Conservation (phyloP, 768 basidiomycete genomes). For the Infundibulicybe gibba region DNA sequence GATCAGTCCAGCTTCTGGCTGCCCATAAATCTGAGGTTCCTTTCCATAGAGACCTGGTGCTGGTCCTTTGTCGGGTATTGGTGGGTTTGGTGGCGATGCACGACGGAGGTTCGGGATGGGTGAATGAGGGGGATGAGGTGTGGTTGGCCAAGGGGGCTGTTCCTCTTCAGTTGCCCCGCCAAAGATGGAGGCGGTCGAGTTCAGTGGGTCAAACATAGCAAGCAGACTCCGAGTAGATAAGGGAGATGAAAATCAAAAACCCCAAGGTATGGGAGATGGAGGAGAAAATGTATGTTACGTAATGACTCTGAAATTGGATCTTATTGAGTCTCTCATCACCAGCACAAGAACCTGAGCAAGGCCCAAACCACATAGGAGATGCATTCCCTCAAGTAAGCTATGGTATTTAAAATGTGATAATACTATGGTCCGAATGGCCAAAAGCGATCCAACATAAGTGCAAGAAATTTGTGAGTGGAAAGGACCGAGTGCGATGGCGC, state of each 20-base stretch:
- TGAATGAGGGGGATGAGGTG: conserved; percentile 68
- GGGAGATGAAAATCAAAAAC: background rate
- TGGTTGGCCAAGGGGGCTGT: conserved; percentile 74
- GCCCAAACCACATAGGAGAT: too few species aligned
- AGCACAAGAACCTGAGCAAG: too few species aligned
- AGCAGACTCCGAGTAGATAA: background rate
- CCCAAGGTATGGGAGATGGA: background rate
- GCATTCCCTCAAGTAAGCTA: too few species aligned
- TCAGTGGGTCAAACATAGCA: conserved; percentile 72
- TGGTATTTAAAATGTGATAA: too few species aligned
- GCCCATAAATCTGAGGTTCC: conserved; percentile 85
- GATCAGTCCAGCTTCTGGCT: conserved; percentile 79
- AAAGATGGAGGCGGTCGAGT: conserved; percentile 49
- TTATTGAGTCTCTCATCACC: too few species aligned
- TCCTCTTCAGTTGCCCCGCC: conserved; percentile 43
- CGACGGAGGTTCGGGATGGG: conserved; percentile 71
- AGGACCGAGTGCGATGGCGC: too few species aligned
- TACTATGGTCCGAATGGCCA: too few species aligned
- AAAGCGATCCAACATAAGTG: too few species aligned
- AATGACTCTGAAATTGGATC: too few species aligned
- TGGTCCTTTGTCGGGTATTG: conserved; percentile 50
- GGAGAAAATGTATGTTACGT: background rate
- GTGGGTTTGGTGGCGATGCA: conserved; percentile 48
- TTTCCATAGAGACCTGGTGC: conserved; percentile 64
- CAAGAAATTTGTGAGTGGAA: too few species aligned